Conservation (phyloP, 179 eudicot genomes). For the Nepenthes alata region DNA sequence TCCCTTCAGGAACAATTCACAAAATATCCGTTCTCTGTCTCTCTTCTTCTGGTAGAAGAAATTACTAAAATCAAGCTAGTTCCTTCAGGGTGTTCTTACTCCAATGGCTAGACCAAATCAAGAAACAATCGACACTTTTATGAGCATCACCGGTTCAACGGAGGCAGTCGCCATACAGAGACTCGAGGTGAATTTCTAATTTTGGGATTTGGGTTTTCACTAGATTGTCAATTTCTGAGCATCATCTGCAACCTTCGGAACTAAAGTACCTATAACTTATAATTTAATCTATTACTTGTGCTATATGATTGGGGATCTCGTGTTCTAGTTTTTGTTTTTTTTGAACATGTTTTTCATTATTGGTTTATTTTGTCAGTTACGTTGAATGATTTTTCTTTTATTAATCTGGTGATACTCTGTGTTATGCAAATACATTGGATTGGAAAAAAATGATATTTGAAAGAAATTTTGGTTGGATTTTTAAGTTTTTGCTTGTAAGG, state of each 20-base stretch:
- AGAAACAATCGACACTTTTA: conserved; percentile 54
- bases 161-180: conserved; percentile 37
- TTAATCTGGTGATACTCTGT: background rate
- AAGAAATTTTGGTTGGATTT: background rate
- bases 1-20: no score
- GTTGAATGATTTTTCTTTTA: background rate
- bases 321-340: background rate
- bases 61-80: background rate
- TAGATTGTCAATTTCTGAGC: background rate
- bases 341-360: background rate
- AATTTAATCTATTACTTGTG: background rate
- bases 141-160: conserved; percentile 57
- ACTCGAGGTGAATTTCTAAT: conserved; percentile 31
- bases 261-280: no score
- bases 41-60: background rate
- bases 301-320: background rate
- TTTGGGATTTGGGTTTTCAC: background rate
- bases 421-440: background rate
- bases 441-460: background rate
- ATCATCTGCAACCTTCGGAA: background rate
- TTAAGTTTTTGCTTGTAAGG: background rate
- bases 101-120: conserved; percentile 47
- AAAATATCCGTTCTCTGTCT: background rate
- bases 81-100: background rate
- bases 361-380: background rate